phyloP scores from a whole-genome alignment of 371 early-diverging fungal species.

The Mortierella sp. region DNA sequence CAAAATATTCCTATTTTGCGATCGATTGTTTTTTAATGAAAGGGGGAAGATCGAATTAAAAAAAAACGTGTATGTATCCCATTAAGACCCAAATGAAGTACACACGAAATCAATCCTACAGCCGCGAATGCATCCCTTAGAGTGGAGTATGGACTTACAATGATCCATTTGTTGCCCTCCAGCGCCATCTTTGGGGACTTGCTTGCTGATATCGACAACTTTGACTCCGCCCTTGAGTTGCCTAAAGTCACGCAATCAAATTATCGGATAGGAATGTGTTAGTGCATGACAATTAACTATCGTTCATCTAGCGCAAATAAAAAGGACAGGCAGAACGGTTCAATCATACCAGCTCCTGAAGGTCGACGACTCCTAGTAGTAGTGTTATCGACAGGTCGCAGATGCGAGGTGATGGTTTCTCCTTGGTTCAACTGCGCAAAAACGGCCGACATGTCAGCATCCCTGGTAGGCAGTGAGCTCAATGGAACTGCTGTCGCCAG shows the following conservation, averaged over 20 bases:
- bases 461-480: conserved; percentile 1
- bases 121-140: background rate
- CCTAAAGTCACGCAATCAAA: background rate
- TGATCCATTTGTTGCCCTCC: conserved; percentile 94
- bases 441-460: conserved; percentile 73
- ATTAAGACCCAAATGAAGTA: background rate
- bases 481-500: conserved; percentile 12
- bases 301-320: too few relatives aligned
- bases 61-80: background rate
- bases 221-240: conserved; percentile 57
- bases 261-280: background rate
- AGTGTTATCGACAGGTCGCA: conserved; percentile 93
- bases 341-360: conserved; percentile 76
- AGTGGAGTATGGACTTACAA: conserved; percentile 60
- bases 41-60: background rate
- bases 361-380: conserved; percentile 88
- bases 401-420: conserved; percentile 78
- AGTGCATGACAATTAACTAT: background rate
- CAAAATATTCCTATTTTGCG: conserved; percentile 75
- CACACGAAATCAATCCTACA: background rate
- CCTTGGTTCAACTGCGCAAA: conserved; percentile 93
- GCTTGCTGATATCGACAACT: background rate
- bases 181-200: conserved; percentile 86
- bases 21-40: background rate
- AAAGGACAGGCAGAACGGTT: too few relatives aligned